Evolutionary conservation across 371 early-diverging fungal species (phyloP), one percentile per base, ranked within the genome.

Genomic region (Parasitella parasitica): DNA sequence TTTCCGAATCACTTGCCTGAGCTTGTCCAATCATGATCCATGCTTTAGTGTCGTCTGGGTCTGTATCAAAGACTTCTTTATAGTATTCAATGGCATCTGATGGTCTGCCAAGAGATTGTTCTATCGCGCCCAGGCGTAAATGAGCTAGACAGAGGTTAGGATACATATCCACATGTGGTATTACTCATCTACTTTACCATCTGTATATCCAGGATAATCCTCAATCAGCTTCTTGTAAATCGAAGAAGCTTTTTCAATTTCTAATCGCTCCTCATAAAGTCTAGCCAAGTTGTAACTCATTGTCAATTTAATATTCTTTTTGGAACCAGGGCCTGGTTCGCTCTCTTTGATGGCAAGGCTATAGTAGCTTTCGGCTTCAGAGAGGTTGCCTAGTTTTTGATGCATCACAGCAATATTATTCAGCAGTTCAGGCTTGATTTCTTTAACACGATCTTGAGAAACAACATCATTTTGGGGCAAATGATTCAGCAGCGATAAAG

Each of bases 201-300:
- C 89, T 4, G 72, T 68, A 69, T 94, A 95, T 4, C 84, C 71
- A 4, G 94, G 95, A 58, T 90, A 86, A n/a, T 73, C 75, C 27
- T 64, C 69, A 4, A 88, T 61, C 6, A 95, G 78, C 4, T 80
- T 72, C 34, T 75, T 64, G 79, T 94, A 93, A 36, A 89, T 75
- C 3, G 75, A 73, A 48, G 72, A 76, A 1, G 97, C 97, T 54
- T 84, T 73, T 18, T 78, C 75, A 22, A 72, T 63, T 22, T 88
- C 80, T 2, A 86, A 82, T 12, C 70, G 67, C 12, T 78, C 81
- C 69, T 97, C 97, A 49, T 85, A 83, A 15, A 92, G 68, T n/a
- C 94, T 84, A 2, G 88, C 96, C 13, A 90, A 69, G 67, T 96
- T 97, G 74, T 94, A 96, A 16, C 71, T 73, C n/a, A 94, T 77